Percentiles rank a stretch among this genome's conserved stretches.
Evolutionary conservation across 345 rosid species (phyloP).

Genomic region (Bretschneidera sinensis): DNA sequence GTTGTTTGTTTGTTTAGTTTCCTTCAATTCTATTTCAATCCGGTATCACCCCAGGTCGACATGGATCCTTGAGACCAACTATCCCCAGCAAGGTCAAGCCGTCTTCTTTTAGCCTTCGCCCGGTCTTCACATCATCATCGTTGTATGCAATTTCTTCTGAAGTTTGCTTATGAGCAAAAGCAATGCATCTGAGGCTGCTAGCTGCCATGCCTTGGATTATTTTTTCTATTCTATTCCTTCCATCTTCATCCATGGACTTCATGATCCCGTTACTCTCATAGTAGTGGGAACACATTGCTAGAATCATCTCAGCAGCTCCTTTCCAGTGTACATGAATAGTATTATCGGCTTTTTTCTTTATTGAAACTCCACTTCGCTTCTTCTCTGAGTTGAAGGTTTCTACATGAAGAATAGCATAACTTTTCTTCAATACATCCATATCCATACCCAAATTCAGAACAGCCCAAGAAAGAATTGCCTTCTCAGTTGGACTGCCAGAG

Average conservation of each 20-base stretch:
- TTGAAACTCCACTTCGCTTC: constrained; percentile 51
- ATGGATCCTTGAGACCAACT: constrained; percentile 69
- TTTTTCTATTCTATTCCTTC: constrained; percentile 27
- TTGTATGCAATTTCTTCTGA: constrained; percentile 18
- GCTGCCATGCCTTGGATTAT: constrained; percentile 54
- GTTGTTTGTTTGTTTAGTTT: no score
- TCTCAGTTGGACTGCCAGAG: constrained; percentile 71
- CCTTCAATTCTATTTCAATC: no score
- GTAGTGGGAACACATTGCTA: constrained; percentile 47
- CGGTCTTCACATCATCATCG: constrained; percentile 1
- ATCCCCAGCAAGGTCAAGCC: constrained; percentile 46
- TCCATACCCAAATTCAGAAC: constrained; percentile 39
- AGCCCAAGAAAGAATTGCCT: constrained; percentile 69
- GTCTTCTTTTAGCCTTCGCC: constrained; percentile 32
- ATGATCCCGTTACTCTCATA: constrained; percentile 29
- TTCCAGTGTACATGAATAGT: constrained; percentile 56
- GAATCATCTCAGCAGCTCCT: constrained; percentile 68
- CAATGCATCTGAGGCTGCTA: constrained; percentile 60
- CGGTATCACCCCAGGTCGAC: constrained; percentile 56
- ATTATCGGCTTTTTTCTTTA: constrained; percentile 31
- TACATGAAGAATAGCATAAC: constrained; percentile 28
- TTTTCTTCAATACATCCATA: constrained; percentile 41
- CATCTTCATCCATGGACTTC: constrained; percentile 27
- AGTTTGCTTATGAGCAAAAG: constrained; percentile 50
- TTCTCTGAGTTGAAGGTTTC: constrained; percentile 63